Evolutionary conservation across 495 filamentous ascomycete species (phyloP).

Genomic region (Tetracladium setigerum): DNA sequence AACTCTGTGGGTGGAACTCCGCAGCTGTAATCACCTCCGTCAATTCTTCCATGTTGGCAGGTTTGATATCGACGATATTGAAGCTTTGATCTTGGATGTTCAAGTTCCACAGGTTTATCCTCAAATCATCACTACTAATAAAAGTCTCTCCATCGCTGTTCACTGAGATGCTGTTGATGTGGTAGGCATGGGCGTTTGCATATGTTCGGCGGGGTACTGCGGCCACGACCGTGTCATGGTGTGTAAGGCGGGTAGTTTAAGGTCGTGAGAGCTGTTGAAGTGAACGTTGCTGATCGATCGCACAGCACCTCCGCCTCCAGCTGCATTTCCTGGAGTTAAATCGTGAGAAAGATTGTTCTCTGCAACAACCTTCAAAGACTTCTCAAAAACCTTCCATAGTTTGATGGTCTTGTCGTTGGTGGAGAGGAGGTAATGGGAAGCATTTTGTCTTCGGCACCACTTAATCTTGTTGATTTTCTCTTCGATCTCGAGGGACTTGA

Average conservation of each 20-base stretch:
- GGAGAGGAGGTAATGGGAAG: conserved; percentile 94
- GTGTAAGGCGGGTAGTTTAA: conserved; percentile 91
- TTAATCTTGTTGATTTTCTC: conserved; percentile 99
- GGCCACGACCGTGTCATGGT: conserved; percentile 97
- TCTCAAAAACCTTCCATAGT: conserved; percentile 99
- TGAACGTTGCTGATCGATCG: conserved; percentile 59
- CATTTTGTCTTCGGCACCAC: conserved; percentile 97
- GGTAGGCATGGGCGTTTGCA: conserved; percentile 96
- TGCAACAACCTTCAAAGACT: conserved; percentile 95
- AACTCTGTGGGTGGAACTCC: conserved; percentile 94
- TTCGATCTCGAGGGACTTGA: conserved; percentile 98
- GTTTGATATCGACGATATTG: conserved; percentile 99
- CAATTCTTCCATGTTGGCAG: conserved; percentile 98
- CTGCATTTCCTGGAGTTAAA: conserved; percentile 69
- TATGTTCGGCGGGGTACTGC: conserved; percentile 93
- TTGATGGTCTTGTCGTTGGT: conserved; percentile 99
- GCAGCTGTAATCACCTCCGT: conserved; percentile 98
- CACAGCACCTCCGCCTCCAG: conserved; percentile 65
- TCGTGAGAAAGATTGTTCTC: conserved; percentile 98
- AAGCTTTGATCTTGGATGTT: conserved; percentile 99
- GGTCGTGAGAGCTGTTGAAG: conserved; percentile 71
- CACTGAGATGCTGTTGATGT: conserved; percentile 99
- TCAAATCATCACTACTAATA: conserved; percentile 94
- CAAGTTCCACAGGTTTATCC: conserved; percentile 97
- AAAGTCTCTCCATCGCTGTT: conserved; percentile 99